A percentile compares a stretch with the other conserved stretches of the same genome.
These are phyloP conservation scores for Cucurbitaria berberidis DNA, from an alignment of 2,329 filamentous ascomycete species.

Conservation along the genomic window DNA sequence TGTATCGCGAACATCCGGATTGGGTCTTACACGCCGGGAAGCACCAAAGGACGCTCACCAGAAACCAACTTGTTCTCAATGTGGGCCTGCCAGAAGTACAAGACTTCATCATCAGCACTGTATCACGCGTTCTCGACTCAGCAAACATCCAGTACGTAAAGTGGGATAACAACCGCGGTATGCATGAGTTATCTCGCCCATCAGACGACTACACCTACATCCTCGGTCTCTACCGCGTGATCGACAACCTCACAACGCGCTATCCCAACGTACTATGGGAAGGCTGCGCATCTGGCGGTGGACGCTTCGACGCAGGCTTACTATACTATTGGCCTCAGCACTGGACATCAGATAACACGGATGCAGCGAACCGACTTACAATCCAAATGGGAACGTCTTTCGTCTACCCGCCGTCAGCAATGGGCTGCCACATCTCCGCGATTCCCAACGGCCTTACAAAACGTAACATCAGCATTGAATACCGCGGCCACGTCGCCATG, in stretches of 20 bases:
- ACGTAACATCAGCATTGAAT: slow-evolving; percentile 62
- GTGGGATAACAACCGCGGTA: slow-evolving; percentile 71
- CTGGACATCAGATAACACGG: slow-evolving; percentile 71
- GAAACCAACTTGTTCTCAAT: slow-evolving; percentile 68
- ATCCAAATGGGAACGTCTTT: slow-evolving; percentile 70
- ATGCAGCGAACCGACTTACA: slow-evolving; percentile 64
- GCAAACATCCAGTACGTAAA: slow-evolving; percentile 67
- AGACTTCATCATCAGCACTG: slow-evolving; percentile 64
- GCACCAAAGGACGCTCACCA: slow-evolving; percentile 62
- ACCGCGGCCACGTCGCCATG: slow-evolving; percentile 70
- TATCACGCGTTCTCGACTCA: slow-evolving; percentile 61
- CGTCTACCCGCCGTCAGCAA: slow-evolving; percentile 66
- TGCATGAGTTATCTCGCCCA: slow-evolving; percentile 65
- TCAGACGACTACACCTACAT: slow-evolving; percentile 65
- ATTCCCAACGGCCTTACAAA: slow-evolving; percentile 65
- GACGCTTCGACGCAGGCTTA: slow-evolving; percentile 68
- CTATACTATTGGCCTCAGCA: slow-evolving; percentile 70
- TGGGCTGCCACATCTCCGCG: slow-evolving; percentile 70
- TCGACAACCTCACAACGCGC: slow-evolving; percentile 63
- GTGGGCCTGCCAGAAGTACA: slow-evolving; percentile 67
- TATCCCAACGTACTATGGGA: slow-evolving; percentile 70
- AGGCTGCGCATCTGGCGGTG: slow-evolving; percentile 69
- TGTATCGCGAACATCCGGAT: slow-evolving; percentile 68
- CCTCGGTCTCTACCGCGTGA: slow-evolving; percentile 67
- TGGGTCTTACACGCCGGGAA: slow-evolving; percentile 66